Percentiles rank a stretch among this genome's conserved stretches.
These are phyloP conservation scores for Polytrichum commune DNA, from an alignment of 225 moss, liverwort and hornwort species.

Conservation along the genomic window DNA sequence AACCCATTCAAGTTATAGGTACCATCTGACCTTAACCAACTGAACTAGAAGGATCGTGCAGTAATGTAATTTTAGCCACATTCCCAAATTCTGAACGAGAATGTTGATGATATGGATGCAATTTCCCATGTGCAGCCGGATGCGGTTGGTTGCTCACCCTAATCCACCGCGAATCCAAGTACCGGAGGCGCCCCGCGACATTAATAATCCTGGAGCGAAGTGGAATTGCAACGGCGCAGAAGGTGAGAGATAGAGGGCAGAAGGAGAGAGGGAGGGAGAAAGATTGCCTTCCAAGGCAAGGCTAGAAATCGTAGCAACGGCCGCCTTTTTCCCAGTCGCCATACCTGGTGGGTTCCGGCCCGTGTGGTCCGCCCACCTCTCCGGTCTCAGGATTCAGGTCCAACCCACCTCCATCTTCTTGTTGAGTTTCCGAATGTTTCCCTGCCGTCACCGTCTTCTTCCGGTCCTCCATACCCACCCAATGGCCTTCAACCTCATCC, in stretches of 20 bases:
- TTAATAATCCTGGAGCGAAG: too few species aligned
- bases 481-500: constrained; percentile 27
- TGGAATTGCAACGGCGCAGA: not conserved
- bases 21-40: too few species aligned
- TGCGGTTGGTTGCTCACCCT: too few species aligned
- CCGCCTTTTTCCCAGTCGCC: constrained; percentile 70
- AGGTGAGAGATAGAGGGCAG: not conserved
- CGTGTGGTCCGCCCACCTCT: constrained; percentile 59
- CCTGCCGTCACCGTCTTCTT: constrained; percentile 16
- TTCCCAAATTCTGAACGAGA: too few species aligned
- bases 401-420: constrained; percentile 36
- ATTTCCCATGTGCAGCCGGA: too few species aligned
- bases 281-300: not conserved
- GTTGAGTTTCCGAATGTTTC: constrained; percentile 11
- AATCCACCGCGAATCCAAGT: too few species aligned
- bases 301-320: constrained; percentile 63
- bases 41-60: too few species aligned
- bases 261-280: not conserved
- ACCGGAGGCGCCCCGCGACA: too few species aligned
- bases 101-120: too few species aligned
- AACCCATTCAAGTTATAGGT: too few species aligned
- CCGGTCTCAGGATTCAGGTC: constrained; percentile 40
- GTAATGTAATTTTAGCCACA: too few species aligned
- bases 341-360: constrained; percentile 67
- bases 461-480: constrained; percentile 28